A percentile compares a stretch with the other conserved stretches of the same genome.
These are phyloP conservation scores for Salix viminalis DNA, from an alignment of 345 rosid species.

Conservation along the genomic window DNA sequence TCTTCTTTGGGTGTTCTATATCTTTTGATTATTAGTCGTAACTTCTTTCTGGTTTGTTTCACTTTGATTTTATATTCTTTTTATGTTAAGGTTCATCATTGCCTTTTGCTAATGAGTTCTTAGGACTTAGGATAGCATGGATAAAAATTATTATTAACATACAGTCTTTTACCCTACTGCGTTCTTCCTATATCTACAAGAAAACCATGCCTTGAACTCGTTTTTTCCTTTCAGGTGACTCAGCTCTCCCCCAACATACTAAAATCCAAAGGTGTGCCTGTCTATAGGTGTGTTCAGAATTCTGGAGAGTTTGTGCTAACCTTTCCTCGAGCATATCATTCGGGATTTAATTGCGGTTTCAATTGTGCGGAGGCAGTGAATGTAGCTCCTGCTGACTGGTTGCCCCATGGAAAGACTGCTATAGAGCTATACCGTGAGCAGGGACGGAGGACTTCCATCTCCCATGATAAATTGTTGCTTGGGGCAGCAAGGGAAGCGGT, in stretches of 20 bases:
- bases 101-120: background rate
- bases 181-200: background rate
- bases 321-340: constrained; percentile 97
- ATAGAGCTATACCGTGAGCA: constrained; percentile 82
- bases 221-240: constrained; percentile 64
- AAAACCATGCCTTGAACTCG: background rate
- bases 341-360: constrained; percentile 94
- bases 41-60: background rate
- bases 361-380: constrained; percentile 99
- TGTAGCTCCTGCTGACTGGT: constrained; percentile 99
- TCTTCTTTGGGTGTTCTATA: background rate
- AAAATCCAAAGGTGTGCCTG: constrained; percentile 88
- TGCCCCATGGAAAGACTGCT: constrained; percentile 95
- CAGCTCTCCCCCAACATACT: constrained; percentile 93
- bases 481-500: constrained; percentile 99
- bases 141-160: background rate
- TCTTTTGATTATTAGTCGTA: background rate
- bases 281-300: constrained; percentile 82
- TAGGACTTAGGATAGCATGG: constrained; percentile 1
- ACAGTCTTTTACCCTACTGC: background rate
- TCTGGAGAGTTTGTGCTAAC: constrained; percentile 95
- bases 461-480: constrained; percentile 92
- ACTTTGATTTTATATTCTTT: background rate
- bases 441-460: constrained; percentile 90
- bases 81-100: background rate